Evolutionary conservation across 78 protist species (phyloP).

Genomic region (Paratrimastix pyriformis): DNA sequence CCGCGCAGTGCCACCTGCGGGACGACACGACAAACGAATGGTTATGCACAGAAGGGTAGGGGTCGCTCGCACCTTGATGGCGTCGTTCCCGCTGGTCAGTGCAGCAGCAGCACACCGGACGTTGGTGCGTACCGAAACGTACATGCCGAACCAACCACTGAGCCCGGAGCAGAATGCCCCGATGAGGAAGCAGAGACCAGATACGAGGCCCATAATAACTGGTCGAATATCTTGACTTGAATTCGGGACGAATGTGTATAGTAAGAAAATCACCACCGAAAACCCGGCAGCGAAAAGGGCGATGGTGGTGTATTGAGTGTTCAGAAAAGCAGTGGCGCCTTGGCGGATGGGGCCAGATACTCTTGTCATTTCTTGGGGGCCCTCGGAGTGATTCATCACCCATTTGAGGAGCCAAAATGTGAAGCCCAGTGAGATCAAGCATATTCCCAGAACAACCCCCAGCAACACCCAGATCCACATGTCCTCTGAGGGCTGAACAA

Average conservation of each 20-base stretch:
- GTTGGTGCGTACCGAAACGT: slow-evolving; percentile 43
- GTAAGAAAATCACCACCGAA: slow-evolving; percentile 2
- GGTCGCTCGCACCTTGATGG: too few species aligned
- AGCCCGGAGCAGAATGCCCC: slow-evolving; percentile 43
- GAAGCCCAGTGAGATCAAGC: too few species aligned
- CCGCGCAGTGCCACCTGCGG: slow-evolving; percentile 36
- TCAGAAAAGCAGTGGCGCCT: slow-evolving; percentile 32
- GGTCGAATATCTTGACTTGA: background rate
- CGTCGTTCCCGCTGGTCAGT: background rate
- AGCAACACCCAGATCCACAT: too few species aligned
- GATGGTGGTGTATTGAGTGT: slow-evolving; percentile 18
- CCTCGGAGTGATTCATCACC: slow-evolving; percentile 13
- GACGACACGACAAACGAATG: slow-evolving; percentile 7
- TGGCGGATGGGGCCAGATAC: slow-evolving; percentile 35
- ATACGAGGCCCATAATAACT: slow-evolving; percentile 13
- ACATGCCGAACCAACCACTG: slow-evolving; percentile 44
- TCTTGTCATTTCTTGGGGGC: slow-evolving; percentile 24
- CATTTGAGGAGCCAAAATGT: slow-evolving; percentile 14
- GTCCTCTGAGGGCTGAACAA: too few species aligned
- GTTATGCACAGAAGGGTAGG: background rate
- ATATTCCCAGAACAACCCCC: too few species aligned
- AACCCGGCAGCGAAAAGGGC: background rate
- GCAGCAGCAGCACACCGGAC: slow-evolving; percentile 41
- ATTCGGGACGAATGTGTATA: slow-evolving; percentile 19
- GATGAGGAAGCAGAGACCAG: slow-evolving; percentile 22